These are phyloP conservation scores for Paralagenidium karlingii DNA, from an alignment of 352 stramenopile genomes.

Conservation along the genomic window DNA sequence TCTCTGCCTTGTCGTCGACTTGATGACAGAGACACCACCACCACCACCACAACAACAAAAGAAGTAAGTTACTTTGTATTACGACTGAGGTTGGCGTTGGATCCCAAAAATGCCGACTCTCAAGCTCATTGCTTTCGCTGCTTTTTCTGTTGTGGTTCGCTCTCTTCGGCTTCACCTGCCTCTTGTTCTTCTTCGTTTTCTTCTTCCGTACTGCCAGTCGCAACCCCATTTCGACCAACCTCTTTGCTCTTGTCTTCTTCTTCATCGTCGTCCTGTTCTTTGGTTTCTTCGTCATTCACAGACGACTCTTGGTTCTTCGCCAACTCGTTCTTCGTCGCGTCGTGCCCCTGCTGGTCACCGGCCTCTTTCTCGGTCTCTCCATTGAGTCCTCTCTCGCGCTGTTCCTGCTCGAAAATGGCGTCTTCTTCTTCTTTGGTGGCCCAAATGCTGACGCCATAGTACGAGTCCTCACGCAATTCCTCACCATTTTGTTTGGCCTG, in stretches of 20 bases:
- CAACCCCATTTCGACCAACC: not conserved
- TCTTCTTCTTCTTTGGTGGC: constrained; percentile 50
- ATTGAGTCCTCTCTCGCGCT: not conserved
- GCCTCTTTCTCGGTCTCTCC: not conserved
- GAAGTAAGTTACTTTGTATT: too few species aligned
- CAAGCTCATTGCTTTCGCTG: too few species aligned
- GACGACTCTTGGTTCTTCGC: constrained; percentile 2
- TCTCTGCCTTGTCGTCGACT: too few species aligned
- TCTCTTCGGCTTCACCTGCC: constrained; percentile 15
- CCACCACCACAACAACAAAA: too few species aligned
- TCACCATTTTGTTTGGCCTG: constrained; percentile 25
- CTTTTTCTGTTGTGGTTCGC: constrained; percentile 19
- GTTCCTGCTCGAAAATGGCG: not conserved
- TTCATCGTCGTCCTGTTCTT: constrained; percentile 25
- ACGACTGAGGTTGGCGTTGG: too few species aligned
- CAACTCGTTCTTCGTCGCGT: too few species aligned
- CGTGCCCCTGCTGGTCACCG: too few species aligned
- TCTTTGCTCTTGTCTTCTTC: constrained; percentile 22
- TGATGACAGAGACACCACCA: too few species aligned
- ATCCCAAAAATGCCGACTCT: too few species aligned
- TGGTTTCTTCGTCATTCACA: constrained; percentile 8
- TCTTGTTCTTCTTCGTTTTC: constrained; percentile 16
- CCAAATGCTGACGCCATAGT: constrained; percentile 20
- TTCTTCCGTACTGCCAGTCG: constrained; percentile 15
- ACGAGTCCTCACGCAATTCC: constrained; percentile 4